phyloP scores from a whole-genome alignment of 2,329 filamentous ascomycete genomes.

The Penicillium sp. region DNA sequence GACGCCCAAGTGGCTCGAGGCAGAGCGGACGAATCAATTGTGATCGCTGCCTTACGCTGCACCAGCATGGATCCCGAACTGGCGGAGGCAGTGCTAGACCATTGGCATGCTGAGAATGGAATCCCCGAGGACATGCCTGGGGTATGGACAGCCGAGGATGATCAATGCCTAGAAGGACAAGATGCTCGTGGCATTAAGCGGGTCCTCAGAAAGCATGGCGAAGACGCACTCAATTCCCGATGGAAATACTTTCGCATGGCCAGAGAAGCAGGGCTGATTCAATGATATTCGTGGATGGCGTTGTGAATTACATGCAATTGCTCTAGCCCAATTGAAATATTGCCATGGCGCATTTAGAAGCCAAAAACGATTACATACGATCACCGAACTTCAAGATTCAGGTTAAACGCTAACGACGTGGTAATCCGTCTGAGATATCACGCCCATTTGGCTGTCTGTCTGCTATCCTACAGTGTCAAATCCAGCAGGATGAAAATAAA shows the following conservation, averaged over 20 bases:
- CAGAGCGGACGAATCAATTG: constrained; percentile 29
- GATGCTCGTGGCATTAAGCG: constrained; percentile 35
- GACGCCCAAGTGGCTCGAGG: constrained; percentile 32
- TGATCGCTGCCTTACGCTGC: constrained; percentile 37
- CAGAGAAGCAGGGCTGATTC: constrained; percentile 20
- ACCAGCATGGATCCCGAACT: constrained; percentile 42
- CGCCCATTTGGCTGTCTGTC: not conserved
- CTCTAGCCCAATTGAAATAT: too few relatives aligned
- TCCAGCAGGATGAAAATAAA: not conserved
- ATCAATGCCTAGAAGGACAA: constrained; percentile 35
- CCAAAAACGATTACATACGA: too few relatives aligned
- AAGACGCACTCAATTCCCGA: constrained; percentile 32
- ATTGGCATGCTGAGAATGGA: constrained; percentile 29
- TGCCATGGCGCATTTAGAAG: too few relatives aligned
- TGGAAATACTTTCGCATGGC: constrained; percentile 39
- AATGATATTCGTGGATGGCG: too few relatives aligned
- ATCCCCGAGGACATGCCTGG: constrained; percentile 44
- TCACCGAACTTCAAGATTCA: too few relatives aligned
- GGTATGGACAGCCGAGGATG: constrained; percentile 50
- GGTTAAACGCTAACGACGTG: too few relatives aligned
- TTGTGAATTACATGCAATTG: constrained; percentile 4
- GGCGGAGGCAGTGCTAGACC: constrained; percentile 37
- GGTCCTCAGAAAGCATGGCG: constrained; percentile 47
- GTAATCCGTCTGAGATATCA: too few relatives aligned
- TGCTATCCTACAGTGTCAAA: constrained; percentile 7